Percentiles rank a stretch among this genome's conserved stretches.
phyloP scores from a whole-genome alignment of 768 basidiomycete genomes.

The Mycena rosella region DNA sequence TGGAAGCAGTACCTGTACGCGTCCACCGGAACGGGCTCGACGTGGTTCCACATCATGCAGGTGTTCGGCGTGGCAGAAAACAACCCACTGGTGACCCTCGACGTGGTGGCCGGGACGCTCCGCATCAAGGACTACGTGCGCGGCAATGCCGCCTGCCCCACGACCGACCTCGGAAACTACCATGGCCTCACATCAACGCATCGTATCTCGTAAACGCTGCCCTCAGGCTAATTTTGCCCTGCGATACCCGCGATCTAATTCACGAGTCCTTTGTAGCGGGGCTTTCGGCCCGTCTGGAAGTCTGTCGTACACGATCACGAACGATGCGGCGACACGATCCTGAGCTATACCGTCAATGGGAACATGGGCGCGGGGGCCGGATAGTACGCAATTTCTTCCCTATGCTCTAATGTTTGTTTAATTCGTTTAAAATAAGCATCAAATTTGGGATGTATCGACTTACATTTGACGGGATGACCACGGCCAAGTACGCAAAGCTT shows the following conservation, averaged over 20 bases:
- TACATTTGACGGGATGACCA: conserved; percentile 35
- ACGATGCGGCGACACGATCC: conserved; percentile 27
- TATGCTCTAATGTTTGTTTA: no score
- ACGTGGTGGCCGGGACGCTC: conserved; percentile 38
- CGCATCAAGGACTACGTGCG: conserved; percentile 49
- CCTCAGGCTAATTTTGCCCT: background rate
- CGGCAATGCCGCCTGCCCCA: conserved; percentile 27
- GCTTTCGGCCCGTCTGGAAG: conserved; percentile 34
- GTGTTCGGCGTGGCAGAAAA: conserved; percentile 39
- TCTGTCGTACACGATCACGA: conserved; percentile 30
- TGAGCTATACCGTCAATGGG: conserved; percentile 33
- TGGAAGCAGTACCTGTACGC: conserved; percentile 39
- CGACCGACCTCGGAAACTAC: conserved; percentile 25
- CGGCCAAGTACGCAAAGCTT: conserved; percentile 18
- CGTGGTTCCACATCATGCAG: conserved; percentile 43
- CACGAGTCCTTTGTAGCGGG: conserved; percentile 15
- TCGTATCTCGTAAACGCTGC: conserved; percentile 23
- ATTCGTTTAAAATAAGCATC: conserved; percentile 16
- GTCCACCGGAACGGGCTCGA: conserved; percentile 39
- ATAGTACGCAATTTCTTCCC: conserved; percentile 25
- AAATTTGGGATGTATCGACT: conserved; percentile 37
- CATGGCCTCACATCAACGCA: conserved; percentile 32
- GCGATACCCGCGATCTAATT: background rate
- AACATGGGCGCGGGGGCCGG: conserved; percentile 34
- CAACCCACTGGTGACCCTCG: conserved; percentile 45